Evolutionary conservation across 805 yeast species (phyloP), one percentile per base, ranked within the genome.

Genomic region (Starmerella khaoyaiensis): DNA sequence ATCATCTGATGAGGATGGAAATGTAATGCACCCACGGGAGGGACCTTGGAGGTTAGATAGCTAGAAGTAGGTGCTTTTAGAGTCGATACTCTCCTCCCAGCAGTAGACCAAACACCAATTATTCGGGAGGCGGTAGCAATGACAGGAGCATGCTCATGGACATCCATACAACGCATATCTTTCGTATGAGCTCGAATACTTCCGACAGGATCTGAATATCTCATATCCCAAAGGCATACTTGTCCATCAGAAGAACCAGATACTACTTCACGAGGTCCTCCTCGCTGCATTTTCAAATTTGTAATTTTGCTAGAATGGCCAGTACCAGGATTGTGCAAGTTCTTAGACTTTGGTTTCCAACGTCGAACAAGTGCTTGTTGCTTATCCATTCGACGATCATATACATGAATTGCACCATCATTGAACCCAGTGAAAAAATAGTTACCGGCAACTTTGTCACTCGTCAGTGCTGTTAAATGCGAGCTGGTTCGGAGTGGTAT

Each of bases 111-210:
- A 4, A 90, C 59, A 31, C 81, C 77, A 12, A 84, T 74, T 24
- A 71, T 67, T 44, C 78, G 78, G 1, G 86, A 76, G 0, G 94
- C 96, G 3, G 94, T 79, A 2, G 86, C 87, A 40, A 90, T 71
- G 2, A 90, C 67, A 1, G 98, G 97, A 0, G 97, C 98, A 60
- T 90, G 98, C 52, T 90, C 98, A 59, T 90, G 98, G 4, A 82
- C 72, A 52, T 80, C 79, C 39, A 83, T 67, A 16, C 82, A 68
- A 6, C 90, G 71, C 69, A 72, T 68, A 3, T 64, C 62, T 33
- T 63, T 61, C 1, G 63, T 62, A 14, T 59, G 64, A n/a, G 79
- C 79, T 17, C 61, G 63, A 60, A 76, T 82, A 1, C 74, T 61
- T 5, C 69, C 61, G 2, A 87, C 80, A 0, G 95, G 87, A 8